Evolutionary conservation across 2,329 filamentous ascomycete species (phyloP), one percentile per base, ranked within the genome.

Genomic region (Thermothelomyces thermophilus): DNA sequence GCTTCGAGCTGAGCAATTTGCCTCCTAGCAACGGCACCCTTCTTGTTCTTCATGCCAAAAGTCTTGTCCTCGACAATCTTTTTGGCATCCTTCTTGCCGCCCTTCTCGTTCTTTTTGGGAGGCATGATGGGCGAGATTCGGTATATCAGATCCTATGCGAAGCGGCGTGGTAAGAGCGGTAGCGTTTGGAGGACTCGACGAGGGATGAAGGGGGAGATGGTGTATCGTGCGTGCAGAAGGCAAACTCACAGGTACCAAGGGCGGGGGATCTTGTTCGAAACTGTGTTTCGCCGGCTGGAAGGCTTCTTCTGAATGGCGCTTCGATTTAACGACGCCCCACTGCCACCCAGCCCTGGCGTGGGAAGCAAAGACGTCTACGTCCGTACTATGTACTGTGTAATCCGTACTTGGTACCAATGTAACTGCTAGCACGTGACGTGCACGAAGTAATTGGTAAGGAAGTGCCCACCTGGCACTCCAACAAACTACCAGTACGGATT

Each of bases 41-140:
- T 98, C 76, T 98, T 98, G 67, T 98, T 98, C 74, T 98, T 98
- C 93, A 98, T 97, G 62, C 93, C 93, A 77, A 98, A 98, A 42
- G 93, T 95, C 74, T 91, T 93, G 76, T 98, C 93, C 56, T 93
- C 89, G 56, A 90, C 87, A 39, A 75, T 63, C 72, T 89, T 89
- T 60, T 72, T 62, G 52, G 73, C 68, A 19, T 72, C 66, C 72
- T 79, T 80, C 71, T 82, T 82, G 67, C 71, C 74, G 49, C 62
- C 71, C 58, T 80, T 74, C 48, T 79, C 74, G 51, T 70, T 67
- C 62, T 77, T 78, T 68, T 90, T 90, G 52, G 86, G 86, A 67
- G 86, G 74, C 86, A 90, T 62, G 62, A 81, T 73, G 70, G 66
- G 62, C 61, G 56, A 49, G 48, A 37, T 49, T 44, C 8, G 6